Base-by-base conservation (phyloP, 225 moss, liverwort and hornwort species). In the Polytrichum formosum region DNA sequence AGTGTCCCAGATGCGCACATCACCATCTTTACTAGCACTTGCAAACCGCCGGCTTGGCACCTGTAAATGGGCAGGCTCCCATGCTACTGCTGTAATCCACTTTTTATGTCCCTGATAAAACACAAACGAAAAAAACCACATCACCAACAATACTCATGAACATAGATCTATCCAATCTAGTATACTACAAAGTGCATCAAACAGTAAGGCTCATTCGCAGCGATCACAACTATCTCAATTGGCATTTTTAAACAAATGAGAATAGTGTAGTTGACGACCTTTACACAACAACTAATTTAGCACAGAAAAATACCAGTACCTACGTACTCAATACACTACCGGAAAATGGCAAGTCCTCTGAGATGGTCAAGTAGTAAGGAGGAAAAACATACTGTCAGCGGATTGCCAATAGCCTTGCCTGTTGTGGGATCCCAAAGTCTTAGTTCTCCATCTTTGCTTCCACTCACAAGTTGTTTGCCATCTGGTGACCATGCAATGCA, bases 401-500 rank as follows among this genome's bases (percentile, higher is more conserved):
- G 80, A 66, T 81, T 81, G 66, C 97, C 97, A 71, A 81, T 73
- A 61, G 92, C 83, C 76, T 94, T 91, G 74, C 94, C 89, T 69
- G 92, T 90, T 56, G 92, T 83, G 53, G 97, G 88, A 61, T 97
- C 97, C 97, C 97, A 97, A 56, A 97, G 71, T 30, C 91, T 80
- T 20, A 97, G 73, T 62, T 97, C 97, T 65, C 97, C 97, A 74
- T 94, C 97, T 75, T 94, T 97, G 71, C 97, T 92, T 66, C 89
- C 97, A 74, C 91, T 97, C 23, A 92, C 81, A 62, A 97, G 87
- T 70, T 92, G 89, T 78, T 97, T 94, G 58, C 97, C 92, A 79
- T 97, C 97, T 18, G 97, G 94, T 66, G 97, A 97, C 97, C 97
- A 97, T 65, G 94, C 83, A 70, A 97, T 90, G 75, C 92, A 94